A percentile compares a stretch with the other conserved stretches of the same genome.
Conservation (phyloP, 371 early-diverging fungal species). For the Conidiobolus coronatus region DNA sequence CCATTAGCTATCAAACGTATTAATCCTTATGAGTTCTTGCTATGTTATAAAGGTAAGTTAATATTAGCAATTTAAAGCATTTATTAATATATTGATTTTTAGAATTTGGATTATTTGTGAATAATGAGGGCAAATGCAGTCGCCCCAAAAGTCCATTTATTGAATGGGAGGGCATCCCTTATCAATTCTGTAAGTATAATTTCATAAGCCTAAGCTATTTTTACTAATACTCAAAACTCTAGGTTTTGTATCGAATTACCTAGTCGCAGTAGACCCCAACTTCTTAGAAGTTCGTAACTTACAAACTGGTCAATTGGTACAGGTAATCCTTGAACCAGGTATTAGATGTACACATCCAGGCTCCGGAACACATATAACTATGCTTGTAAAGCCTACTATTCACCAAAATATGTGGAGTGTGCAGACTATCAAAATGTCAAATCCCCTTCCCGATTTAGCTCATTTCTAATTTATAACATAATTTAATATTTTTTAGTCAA, state of each 20-base stretch:
- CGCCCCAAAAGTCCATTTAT: conserved; percentile 41
- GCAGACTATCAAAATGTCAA: too few relatives aligned
- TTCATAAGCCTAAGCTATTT: not conserved
- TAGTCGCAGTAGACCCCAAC: conserved; percentile 66
- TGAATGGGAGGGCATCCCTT: conserved; percentile 46
- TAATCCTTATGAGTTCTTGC: conserved; percentile 43
- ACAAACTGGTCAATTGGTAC: conserved; percentile 39
- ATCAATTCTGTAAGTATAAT: conserved; percentile 25
- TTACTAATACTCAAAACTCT: not conserved
- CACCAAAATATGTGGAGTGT: too few relatives aligned
- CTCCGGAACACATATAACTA: too few relatives aligned
- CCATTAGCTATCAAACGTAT: conserved; percentile 69
- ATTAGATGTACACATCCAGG: too few relatives aligned
- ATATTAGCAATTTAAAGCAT: not conserved
- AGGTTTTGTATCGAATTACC: conserved; percentile 43
- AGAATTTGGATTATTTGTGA: conserved; percentile 76
- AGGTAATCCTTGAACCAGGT: conserved; percentile 18
- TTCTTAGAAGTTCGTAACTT: conserved; percentile 81
- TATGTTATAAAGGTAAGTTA: conserved; percentile 59
- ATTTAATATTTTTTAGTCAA: too few relatives aligned
- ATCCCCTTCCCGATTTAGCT: too few relatives aligned
- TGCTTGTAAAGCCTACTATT: too few relatives aligned
- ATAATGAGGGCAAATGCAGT: conserved; percentile 55
- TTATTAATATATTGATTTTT: not conserved
- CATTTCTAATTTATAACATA: too few relatives aligned